Base-by-base conservation (phyloP, 345 rosid species). In the Diplotaxis tenuifolia region DNA sequence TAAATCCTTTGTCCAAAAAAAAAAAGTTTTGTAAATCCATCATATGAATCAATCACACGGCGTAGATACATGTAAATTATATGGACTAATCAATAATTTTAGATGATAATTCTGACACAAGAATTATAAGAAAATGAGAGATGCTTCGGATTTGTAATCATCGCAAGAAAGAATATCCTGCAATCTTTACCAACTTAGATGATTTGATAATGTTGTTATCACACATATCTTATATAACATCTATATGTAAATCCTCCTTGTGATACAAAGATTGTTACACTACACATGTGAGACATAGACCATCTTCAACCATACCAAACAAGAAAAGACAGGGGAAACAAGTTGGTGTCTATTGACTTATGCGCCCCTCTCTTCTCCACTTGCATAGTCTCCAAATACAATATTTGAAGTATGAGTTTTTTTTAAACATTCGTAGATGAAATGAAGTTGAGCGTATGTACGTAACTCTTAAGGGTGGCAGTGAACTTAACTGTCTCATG, bases 261-360 rank as follows among this genome's bases (percentile, higher is more conserved):
- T 42, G 3, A 28, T 62, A 55, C 79, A 62, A 62, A 49, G 47
- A 61, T 61, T 52, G 52, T 21, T 75, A 11, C 62, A 68, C 58
- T 54, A 28, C 50, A 28, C 70, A 75, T 75, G 70, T 69, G 75
- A 69, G 65, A 53, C 68, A 75, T 69, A 69, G 65, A 75, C 65
- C 70, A 31, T 68, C 62, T 31, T 59, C 59, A 75, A 68, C 42
- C 7, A 62, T 55, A 64, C 57, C 75, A 70, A 55, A 69, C 16
- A 54, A 22, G 42, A 63, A 76, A 25, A 76, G 66, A 70, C 79
- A 76, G 70, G 71, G 68, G 79, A 62, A 45, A 55, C 61, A 56
- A 76, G 79, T 62, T 68, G 79, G 75, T 76, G 25, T 63, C 4
- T 31, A 69, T 75, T 76, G 79, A 70, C 75, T 76, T 69, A 75